These are phyloP conservation scores for Lasiosphaeria miniovina DNA, from an alignment of 495 filamentous ascomycete genomes.

Conservation along the genomic window DNA sequence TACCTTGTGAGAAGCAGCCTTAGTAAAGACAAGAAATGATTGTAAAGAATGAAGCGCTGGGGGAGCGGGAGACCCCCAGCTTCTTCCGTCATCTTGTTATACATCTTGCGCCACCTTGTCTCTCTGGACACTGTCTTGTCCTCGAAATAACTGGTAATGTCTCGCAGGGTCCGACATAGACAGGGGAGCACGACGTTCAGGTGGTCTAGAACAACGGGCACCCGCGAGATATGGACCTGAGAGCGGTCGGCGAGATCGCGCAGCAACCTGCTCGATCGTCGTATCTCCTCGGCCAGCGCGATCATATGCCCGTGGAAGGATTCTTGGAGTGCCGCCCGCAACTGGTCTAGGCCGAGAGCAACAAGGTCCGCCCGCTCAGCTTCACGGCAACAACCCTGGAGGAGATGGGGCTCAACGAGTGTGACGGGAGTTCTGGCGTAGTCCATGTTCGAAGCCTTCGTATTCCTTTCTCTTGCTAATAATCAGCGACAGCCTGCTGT, in stretches of 20 bases:
- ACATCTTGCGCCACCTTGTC: conserved; percentile 52
- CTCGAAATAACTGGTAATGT: conserved; percentile 50
- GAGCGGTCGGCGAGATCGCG: conserved; percentile 51
- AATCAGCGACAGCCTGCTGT: too few relatives aligned
- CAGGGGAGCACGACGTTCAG: conserved; percentile 52
- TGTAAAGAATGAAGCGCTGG: conserved; percentile 52
- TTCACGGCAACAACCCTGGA: conserved; percentile 46
- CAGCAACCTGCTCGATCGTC: conserved; percentile 41
- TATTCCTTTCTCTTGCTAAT: too few relatives aligned
- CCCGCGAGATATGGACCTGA: conserved; percentile 45
- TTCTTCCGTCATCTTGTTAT: conserved; percentile 50
- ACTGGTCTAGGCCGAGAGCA: conserved; percentile 37
- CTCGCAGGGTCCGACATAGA: conserved; percentile 44
- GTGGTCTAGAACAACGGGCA: conserved; percentile 48
- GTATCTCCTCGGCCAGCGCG: conserved; percentile 41
- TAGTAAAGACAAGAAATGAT: conserved; percentile 48
- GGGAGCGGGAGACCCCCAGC: conserved; percentile 46
- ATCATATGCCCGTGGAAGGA: conserved; percentile 41
- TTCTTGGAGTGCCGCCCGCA: conserved; percentile 38
- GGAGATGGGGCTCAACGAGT: conserved; percentile 32
- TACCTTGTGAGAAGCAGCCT: conserved; percentile 50
- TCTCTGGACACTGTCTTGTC: conserved; percentile 44
- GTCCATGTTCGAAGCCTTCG: conserved; percentile 18
- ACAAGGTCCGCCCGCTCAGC: conserved; percentile 44
- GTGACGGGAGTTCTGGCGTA: conserved; percentile 7